A percentile compares a stretch with the other conserved stretches of the same genome.
These are phyloP conservation scores for Psilocybe azurescens DNA, from an alignment of 768 basidiomycete genomes.

Conservation along the genomic window DNA sequence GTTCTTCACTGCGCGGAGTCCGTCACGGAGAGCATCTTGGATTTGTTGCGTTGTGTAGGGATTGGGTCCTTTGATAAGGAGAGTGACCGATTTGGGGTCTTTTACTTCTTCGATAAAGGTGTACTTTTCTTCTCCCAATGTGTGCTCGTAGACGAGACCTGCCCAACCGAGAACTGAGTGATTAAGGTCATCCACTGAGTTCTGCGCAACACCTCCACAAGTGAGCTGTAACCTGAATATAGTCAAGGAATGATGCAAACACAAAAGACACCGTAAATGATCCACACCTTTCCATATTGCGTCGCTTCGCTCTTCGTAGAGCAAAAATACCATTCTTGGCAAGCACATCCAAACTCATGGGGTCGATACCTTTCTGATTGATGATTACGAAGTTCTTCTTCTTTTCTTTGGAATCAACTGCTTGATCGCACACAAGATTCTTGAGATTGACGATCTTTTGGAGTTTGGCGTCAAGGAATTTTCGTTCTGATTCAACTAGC, in stretches of 20 bases:
- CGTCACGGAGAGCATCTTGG: constrained; percentile 97
- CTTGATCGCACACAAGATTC: constrained; percentile 94
- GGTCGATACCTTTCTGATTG: constrained; percentile 99
- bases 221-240: constrained; percentile 81
- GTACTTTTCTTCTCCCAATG: constrained; percentile 97
- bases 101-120: constrained; percentile 98
- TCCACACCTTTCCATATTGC: constrained; percentile 97
- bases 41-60: constrained; percentile 95
- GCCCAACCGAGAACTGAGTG: constrained; percentile 96
- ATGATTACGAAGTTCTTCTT: constrained; percentile 90
- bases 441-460: constrained; percentile 97
- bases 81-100: constrained; percentile 92
- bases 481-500: constrained; percentile 95
- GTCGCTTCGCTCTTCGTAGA: constrained; percentile 91
- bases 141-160: constrained; percentile 98
- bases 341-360: constrained; percentile 92
- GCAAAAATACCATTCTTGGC: constrained; percentile 97
- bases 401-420: constrained; percentile 81
- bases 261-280: constrained; percentile 13
- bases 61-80: constrained; percentile 98
- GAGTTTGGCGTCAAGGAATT: constrained; percentile 92
- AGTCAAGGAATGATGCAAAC: not conserved
- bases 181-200: constrained; percentile 95
- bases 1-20: constrained; percentile 95
- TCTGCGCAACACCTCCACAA: constrained; percentile 95